Base-by-base conservation (phyloP, 768 basidiomycete species). In the Rhodosporidiobolus sp. region DNA sequence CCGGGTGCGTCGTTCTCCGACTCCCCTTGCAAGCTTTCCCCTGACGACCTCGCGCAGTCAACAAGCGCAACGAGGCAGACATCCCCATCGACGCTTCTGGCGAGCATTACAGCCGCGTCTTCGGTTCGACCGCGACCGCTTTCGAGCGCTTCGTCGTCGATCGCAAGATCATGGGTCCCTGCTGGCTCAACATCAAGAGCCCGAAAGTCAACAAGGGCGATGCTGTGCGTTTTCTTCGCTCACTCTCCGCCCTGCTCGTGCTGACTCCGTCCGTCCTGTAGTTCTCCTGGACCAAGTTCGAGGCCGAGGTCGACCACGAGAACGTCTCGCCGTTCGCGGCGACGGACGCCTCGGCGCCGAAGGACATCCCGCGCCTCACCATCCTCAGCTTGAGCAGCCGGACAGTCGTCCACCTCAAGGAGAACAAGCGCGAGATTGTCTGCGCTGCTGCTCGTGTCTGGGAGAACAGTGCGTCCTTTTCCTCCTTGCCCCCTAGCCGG, bases 161-260 rank as follows among this genome's bases (percentile, higher is more conserved):
- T 81, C 88, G 94, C 45, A 96, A 94, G 82, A 96, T 98, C 68
- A 97, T 97, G 94, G 96, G 96, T 1, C 94, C 96, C 0, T 98
- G 96, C 79, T 99, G 96, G 96, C 83, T 99, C 56, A 85, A 89
- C 67, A 86, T 99, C 73, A 89, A 89, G 81, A 86, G 89, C 57
- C 89, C 90, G 2, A 82, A 85, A 32, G 82, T 94, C 57, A 77
- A 71, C 26, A 90, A 90, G 60, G 82, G 88, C 76, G 89, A 91
- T 81, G 90, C 90, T 3, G 94, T 96, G 80, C 64, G 89, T 81
- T 12, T 22, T 22, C 46, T 49, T 34, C 9, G 38, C 45, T 16
- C 45, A 34, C 2, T 30, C 20, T 26, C 24, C 1, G 4, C 0
- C 6, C 11, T 55, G 26, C 32, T 24, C 46, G 0, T 19, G 22